These are phyloP conservation scores for Wallacemonas sp. DNA, from an alignment of 208 protist species.

Conservation along the genomic window DNA sequence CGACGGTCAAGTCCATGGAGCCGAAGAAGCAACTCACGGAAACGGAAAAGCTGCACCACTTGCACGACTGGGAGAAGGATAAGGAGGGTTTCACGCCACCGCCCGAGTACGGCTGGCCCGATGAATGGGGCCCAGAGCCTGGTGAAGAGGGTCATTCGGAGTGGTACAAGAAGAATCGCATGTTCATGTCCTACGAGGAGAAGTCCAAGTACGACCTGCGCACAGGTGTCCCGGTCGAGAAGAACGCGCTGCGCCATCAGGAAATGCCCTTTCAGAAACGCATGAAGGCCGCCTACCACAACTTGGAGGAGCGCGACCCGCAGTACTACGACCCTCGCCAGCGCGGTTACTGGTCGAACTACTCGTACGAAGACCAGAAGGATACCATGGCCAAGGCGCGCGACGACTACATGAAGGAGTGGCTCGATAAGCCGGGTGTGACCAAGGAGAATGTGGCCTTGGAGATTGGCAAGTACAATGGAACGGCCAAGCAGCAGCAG, in stretches of 20 bases:
- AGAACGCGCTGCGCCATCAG: slow-evolving; percentile 85
- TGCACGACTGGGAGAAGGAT: slow-evolving; percentile 81
- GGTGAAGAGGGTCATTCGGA: slow-evolving; percentile 84
- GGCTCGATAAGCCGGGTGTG: slow-evolving; percentile 88
- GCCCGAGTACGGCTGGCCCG: slow-evolving; percentile 82
- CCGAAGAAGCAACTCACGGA: slow-evolving; percentile 75
- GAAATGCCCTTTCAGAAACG: slow-evolving; percentile 86
- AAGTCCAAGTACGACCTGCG: slow-evolving; percentile 82
- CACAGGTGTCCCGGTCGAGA: slow-evolving; percentile 79
- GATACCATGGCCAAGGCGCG: slow-evolving; percentile 83
- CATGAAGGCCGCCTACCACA: slow-evolving; percentile 85
- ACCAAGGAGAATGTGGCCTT: slow-evolving; percentile 85
- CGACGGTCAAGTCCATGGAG: slow-evolving; percentile 57
- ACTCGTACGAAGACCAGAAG: slow-evolving; percentile 86
- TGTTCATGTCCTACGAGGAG: slow-evolving; percentile 92
- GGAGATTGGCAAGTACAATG: slow-evolving; percentile 90
- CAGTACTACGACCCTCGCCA: slow-evolving; percentile 78
- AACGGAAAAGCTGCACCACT: slow-evolving; percentile 77
- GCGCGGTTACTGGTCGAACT: slow-evolving; percentile 80
- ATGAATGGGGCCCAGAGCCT: slow-evolving; percentile 89
- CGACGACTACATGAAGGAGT: slow-evolving; percentile 84
- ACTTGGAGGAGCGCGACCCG: slow-evolving; percentile 69
- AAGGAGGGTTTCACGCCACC: slow-evolving; percentile 67
- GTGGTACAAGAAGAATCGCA: slow-evolving; percentile 90
- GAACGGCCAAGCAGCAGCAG: slow-evolving; percentile 79